Evolutionary conservation across 1,284 basidiomycete genomes (phyloP).

Genomic region (Puccinia polysora): DNA sequence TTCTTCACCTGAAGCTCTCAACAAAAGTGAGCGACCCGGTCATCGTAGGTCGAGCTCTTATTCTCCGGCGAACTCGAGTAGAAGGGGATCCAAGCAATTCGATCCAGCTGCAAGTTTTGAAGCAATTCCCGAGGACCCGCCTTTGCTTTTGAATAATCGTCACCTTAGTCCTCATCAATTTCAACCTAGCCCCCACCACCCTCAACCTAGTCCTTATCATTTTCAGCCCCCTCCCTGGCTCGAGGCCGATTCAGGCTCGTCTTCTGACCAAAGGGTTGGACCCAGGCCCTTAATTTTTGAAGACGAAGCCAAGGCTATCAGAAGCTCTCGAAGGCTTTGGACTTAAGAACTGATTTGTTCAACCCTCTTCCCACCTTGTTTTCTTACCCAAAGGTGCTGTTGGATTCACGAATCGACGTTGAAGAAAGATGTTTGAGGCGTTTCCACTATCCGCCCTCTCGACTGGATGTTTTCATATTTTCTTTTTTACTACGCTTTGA

Average conservation of each 20-base stretch:
- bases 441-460: neutral
- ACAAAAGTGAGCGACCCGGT: too few relatives aligned
- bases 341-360: neutral
- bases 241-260: neutral
- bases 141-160: too few relatives aligned
- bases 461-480: too few relatives aligned
- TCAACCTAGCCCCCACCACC: neutral
- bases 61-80: too few relatives aligned
- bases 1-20: too few relatives aligned
- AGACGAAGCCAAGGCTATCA: constrained; percentile 23
- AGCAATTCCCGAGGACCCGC: too few relatives aligned
- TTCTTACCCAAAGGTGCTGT: neutral
- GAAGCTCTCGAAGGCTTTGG: constrained; percentile 11
- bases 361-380: neutral
- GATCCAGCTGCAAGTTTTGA: too few relatives aligned
- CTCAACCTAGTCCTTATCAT: neutral
- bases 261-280: neutral
- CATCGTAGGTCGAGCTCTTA: too few relatives aligned
- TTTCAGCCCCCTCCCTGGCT: constrained; percentile 10
- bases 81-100: too few relatives aligned
- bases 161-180: too few relatives aligned
- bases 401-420: neutral
- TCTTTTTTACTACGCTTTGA: too few relatives aligned
- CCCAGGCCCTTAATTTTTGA: constrained; percentile 23
- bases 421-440: too few relatives aligned